Percentiles rank a stretch among this genome's conserved stretches.
These are phyloP conservation scores for Candida gorgasii DNA, from an alignment of 805 yeast species.

Conservation along the genomic window DNA sequence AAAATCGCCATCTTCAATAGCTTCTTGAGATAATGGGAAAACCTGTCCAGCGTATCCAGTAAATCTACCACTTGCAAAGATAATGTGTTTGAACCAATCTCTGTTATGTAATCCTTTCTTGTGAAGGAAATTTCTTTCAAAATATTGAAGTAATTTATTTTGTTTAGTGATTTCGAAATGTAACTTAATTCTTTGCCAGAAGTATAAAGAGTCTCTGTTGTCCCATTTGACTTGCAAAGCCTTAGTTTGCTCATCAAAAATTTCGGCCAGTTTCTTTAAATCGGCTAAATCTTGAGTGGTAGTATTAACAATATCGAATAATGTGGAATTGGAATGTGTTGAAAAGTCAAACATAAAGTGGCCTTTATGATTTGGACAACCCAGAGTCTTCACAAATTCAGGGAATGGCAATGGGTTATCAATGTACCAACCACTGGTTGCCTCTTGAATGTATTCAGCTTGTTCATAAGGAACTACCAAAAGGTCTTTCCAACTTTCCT, in stretches of 20 bases:
- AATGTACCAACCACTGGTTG: constrained; percentile 20
- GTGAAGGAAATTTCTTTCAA: constrained; percentile 56
- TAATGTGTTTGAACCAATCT: constrained; percentile 62
- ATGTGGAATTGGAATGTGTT: constrained; percentile 11
- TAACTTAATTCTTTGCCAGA: constrained; percentile 38
- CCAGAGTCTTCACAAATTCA: constrained; percentile 16
- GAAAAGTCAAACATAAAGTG: constrained; percentile 10
- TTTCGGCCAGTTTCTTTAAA: constrained; percentile 23
- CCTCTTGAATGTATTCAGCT: constrained; percentile 14
- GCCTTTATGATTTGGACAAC: constrained; percentile 15
- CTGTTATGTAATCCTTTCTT: constrained; percentile 49
- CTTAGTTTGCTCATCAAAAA: constrained; percentile 30
- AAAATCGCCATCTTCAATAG: constrained; percentile 48
- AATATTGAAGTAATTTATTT: constrained; percentile 39
- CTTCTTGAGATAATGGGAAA: constrained; percentile 61
- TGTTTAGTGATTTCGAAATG: constrained; percentile 31
- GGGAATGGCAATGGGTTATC: constrained; percentile 19
- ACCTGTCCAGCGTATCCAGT: constrained; percentile 54
- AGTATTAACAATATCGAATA: constrained; percentile 23
- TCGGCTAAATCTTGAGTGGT: constrained; percentile 21
- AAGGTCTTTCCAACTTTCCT: constrained; percentile 18
- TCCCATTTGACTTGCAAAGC: constrained; percentile 31
- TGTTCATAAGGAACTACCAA: constrained; percentile 18
- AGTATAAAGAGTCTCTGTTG: constrained; percentile 30
- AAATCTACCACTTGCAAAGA: constrained; percentile 58